Conservation (phyloP, 495 filamentous ascomycete genomes). For the Hyaloscypha finlandica region DNA sequence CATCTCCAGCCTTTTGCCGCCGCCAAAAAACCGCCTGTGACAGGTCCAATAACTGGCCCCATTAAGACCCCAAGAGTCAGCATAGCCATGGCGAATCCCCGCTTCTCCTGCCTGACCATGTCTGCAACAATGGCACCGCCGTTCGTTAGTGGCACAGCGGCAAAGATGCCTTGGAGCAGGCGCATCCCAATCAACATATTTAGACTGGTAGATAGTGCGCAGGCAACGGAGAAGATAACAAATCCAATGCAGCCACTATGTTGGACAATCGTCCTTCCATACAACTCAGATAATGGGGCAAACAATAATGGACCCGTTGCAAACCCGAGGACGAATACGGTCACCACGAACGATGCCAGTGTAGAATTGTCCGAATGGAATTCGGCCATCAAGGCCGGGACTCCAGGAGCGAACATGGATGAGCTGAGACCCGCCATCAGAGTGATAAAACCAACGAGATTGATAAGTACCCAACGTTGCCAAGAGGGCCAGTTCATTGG, state of each 20-base stretch:
- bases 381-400: conserved; percentile 56
- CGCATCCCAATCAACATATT: conserved; percentile 69
- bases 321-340: conserved; percentile 77
- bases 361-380: conserved; percentile 52
- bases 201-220: conserved; percentile 71
- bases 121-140: conserved; percentile 77
- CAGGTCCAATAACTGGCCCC: conserved; percentile 44
- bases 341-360: conserved; percentile 61
- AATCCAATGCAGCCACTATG: conserved; percentile 58
- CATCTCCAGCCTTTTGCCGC: conserved; percentile 64
- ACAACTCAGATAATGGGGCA: conserved; percentile 71
- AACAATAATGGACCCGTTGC: conserved; percentile 78
- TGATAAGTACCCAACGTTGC: conserved; percentile 46
- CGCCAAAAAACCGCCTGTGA: conserved; percentile 53
- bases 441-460: conserved; percentile 55
- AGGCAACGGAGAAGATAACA: conserved; percentile 72
- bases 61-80: conserved; percentile 77
- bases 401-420: conserved; percentile 40
- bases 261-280: conserved; percentile 69
- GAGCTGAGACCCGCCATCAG: conserved; percentile 53
- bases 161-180: conserved; percentile 41
- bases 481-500: conserved; percentile 43
- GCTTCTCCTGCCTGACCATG: conserved; percentile 71
- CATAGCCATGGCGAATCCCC: conserved; percentile 78
- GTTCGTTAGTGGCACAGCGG: conserved; percentile 57